Conservation (phyloP, 441 rosid species). For the Omphalea diandra region DNA sequence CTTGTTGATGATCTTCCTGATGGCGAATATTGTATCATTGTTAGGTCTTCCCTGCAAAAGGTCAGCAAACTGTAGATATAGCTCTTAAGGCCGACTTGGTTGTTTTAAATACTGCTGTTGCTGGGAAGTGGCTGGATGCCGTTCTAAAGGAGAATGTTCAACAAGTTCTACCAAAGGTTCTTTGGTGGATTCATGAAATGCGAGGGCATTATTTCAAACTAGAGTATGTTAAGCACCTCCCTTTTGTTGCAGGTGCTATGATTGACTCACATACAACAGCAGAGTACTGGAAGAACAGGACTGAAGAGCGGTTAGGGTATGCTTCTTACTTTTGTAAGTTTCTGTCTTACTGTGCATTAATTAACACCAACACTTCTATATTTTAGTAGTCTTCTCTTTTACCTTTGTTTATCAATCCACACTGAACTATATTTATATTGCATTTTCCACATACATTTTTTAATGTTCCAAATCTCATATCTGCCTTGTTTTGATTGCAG, state of each 20-base stretch:
- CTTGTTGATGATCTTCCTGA: background rate
- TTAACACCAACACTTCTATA: background rate
- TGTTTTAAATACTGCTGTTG: constrained; percentile 83
- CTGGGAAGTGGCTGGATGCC: constrained; percentile 90
- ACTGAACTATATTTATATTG: background rate
- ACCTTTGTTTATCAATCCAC: background rate
- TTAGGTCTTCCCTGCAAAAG: constrained; percentile 66
- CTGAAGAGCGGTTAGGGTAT: constrained; percentile 56
- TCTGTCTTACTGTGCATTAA: background rate
- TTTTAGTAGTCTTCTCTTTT: background rate
- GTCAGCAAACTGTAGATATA: constrained; percentile 58
- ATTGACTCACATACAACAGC: constrained; percentile 88
- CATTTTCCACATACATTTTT: too few species aligned
- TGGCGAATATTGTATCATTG: background rate
- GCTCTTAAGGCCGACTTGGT: constrained; percentile 74
- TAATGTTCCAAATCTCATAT: constrained; percentile 42
- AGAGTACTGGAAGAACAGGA: constrained; percentile 84
- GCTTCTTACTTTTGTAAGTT: constrained; percentile 10
- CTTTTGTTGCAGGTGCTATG: constrained; percentile 85
- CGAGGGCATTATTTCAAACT: constrained; percentile 87
- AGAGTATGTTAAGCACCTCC: constrained; percentile 89
- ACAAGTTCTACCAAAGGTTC: constrained; percentile 64
- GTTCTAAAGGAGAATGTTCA: constrained; percentile 67
- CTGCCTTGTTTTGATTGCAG: constrained; percentile 44
- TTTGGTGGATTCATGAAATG: constrained; percentile 99